Conservation (phyloP, 1,284 basidiomycete genomes). For the Ceratobasidium sp. region DNA sequence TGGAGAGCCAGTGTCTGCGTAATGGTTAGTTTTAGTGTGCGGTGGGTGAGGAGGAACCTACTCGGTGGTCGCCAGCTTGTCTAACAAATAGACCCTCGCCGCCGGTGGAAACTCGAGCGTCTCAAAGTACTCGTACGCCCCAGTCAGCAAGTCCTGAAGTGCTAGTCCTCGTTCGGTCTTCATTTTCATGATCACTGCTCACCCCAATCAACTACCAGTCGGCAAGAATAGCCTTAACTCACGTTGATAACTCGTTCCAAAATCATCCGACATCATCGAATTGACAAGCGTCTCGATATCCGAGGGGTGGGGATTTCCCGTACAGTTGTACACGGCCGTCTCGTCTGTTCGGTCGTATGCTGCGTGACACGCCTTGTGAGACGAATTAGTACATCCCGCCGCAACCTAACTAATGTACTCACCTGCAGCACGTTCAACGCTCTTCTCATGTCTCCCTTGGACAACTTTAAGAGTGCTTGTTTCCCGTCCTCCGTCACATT, state of each 20-base stretch:
- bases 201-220: neutral
- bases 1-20: constrained; percentile 84
- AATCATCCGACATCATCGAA: constrained; percentile 96
- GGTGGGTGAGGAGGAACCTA: constrained; percentile 55
- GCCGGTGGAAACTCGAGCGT: constrained; percentile 84
- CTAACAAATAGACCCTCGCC: constrained; percentile 89
- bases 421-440: constrained; percentile 92
- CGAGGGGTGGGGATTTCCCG: constrained; percentile 91
- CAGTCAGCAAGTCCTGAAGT: constrained; percentile 92
- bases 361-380: constrained; percentile 86
- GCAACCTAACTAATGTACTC: constrained; percentile 21
- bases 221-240: constrained; percentile 49
- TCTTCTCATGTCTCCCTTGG: constrained; percentile 96
- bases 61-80: constrained; percentile 90
- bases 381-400: neutral
- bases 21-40: constrained; percentile 32
- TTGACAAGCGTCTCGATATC: constrained; percentile 94
- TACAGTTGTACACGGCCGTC: constrained; percentile 94
- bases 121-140: constrained; percentile 89
- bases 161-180: constrained; percentile 94
- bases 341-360: constrained; percentile 91
- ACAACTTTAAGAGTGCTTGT: constrained; percentile 88
- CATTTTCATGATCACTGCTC: constrained; percentile 81
- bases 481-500: constrained; percentile 87
- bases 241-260: constrained; percentile 91